These are phyloP conservation scores for Centrapalus pauciflorus DNA, from an alignment of 129 eudicot species.

Conservation along the genomic window DNA sequence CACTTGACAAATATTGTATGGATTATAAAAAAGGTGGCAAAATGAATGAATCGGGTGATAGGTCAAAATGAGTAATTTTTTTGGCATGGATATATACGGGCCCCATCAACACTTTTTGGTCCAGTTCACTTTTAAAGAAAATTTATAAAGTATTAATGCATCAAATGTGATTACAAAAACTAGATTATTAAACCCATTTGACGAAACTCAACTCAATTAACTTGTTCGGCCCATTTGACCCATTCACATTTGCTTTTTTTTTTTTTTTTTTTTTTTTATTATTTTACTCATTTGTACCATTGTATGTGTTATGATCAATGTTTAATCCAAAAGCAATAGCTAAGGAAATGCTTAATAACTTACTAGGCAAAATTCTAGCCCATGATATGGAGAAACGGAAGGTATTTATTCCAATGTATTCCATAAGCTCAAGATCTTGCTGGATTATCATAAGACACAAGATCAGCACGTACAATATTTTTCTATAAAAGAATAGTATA, in stretches of 20 bases:
- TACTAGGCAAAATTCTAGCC: constrained; percentile 81
- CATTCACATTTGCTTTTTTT: too few species aligned
- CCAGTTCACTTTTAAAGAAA: too few species aligned
- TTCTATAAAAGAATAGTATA: neutral
- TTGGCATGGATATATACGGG: too few species aligned
- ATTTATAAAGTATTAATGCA: too few species aligned
- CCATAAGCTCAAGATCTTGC: constrained; percentile 77
- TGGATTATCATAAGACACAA: constrained; percentile 14
- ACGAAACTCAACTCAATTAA: too few species aligned
- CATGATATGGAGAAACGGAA: constrained; percentile 77
- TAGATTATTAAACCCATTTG: too few species aligned
- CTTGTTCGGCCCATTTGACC: too few species aligned
- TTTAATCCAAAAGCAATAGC: neutral
- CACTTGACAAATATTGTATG: neutral
- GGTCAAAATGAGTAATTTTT: too few species aligned
- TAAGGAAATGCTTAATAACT: constrained; percentile 4
- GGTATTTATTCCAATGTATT: constrained; percentile 52
- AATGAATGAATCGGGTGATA: neutral
- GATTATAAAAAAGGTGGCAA: neutral
- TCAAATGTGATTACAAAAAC: too few species aligned
- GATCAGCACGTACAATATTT: constrained; percentile 4
- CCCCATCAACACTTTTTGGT: too few species aligned
- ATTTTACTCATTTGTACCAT: too few species aligned
- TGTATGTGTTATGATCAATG: neutral
- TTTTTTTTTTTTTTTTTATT: too few species aligned